A percentile compares a stretch with the other conserved stretches of the same genome.
These are phyloP conservation scores for Aspergillus asperescens DNA, from an alignment of 495 filamentous ascomycete genomes.

Conservation along the genomic window DNA sequence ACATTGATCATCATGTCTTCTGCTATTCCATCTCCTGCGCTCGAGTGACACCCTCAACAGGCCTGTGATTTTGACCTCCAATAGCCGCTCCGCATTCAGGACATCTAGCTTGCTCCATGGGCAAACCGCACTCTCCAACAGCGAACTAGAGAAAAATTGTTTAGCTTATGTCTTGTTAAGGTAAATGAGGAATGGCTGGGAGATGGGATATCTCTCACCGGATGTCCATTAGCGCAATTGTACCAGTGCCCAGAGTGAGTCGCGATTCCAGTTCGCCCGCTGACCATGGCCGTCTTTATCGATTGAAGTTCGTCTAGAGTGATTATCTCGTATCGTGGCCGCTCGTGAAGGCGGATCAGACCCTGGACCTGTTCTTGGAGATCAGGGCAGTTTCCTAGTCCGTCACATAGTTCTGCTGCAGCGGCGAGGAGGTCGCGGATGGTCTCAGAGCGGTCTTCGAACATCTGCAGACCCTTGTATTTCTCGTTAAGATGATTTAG, in stretches of 20 bases:
- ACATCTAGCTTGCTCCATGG: constrained; percentile 4
- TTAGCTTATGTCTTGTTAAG: constrained; percentile 3
- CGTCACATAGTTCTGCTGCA: background rate
- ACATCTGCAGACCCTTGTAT: background rate
- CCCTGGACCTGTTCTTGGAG: background rate
- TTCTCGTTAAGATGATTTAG: background rate
- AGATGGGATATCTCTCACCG: constrained; percentile 20
- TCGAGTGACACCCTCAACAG: constrained; percentile 3
- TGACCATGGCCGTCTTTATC: constrained; percentile 9
- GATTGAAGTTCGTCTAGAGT: constrained; percentile 5
- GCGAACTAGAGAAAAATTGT: constrained; percentile 1
- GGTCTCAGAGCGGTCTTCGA: background rate
- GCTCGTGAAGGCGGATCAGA: background rate
- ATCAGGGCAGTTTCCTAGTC: constrained; percentile 1
- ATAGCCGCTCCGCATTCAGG: constrained; percentile 4
- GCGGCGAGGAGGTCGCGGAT: constrained; percentile 2
- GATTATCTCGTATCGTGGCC: background rate
- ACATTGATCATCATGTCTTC: constrained; percentile 1
- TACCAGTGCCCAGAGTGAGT: constrained; percentile 22
- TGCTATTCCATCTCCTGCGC: constrained; percentile 1
- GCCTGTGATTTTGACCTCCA: constrained; percentile 5
- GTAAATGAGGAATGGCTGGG: background rate
- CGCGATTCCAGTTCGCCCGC: constrained; percentile 1
- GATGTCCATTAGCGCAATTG: constrained; percentile 49
- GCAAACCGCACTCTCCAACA: constrained; percentile 4